These are phyloP conservation scores for Gracilaria gracilis DNA, from an alignment of 23 red algal species.

Conservation along the genomic window DNA sequence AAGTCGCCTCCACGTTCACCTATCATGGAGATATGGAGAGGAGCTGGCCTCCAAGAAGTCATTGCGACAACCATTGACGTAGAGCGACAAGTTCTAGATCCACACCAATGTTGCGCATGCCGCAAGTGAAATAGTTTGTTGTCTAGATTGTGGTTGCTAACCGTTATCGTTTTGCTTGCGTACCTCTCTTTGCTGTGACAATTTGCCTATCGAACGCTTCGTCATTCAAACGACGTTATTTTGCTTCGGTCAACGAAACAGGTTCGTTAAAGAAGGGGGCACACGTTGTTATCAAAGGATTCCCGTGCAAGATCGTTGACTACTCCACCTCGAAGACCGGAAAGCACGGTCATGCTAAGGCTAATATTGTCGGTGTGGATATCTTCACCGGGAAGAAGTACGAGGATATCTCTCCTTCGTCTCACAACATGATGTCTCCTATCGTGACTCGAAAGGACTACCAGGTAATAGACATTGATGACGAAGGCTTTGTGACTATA, in stretches of 20 bases:
- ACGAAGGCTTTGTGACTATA: slow-evolving; percentile 85
- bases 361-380: slow-evolving; percentile 97
- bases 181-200: neutral
- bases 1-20: no score
- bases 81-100: neutral
- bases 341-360: slow-evolving; percentile 99
- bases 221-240: neutral
- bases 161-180: neutral
- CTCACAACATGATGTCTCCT: slow-evolving; percentile 97
- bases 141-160: neutral
- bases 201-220: neutral
- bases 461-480: slow-evolving; percentile 96
- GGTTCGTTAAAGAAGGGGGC: slow-evolving; percentile 94
- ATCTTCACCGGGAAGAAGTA: slow-evolving; percentile 99
- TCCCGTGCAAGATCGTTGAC: slow-evolving; percentile 99
- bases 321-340: slow-evolving; percentile 98
- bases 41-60: neutral
- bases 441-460: slow-evolving; percentile 92
- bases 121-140: no score
- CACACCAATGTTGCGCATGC: neutral
- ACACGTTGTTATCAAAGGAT: slow-evolving; percentile 97
- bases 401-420: slow-evolving; percentile 97
- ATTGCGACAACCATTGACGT: neutral
- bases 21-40: neutral
- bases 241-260: neutral